Percentiles rank a stretch among this genome's conserved stretches.
phyloP scores from a whole-genome alignment of 192 early-diverging fungal genomes.

The Diversispora epigaea region DNA sequence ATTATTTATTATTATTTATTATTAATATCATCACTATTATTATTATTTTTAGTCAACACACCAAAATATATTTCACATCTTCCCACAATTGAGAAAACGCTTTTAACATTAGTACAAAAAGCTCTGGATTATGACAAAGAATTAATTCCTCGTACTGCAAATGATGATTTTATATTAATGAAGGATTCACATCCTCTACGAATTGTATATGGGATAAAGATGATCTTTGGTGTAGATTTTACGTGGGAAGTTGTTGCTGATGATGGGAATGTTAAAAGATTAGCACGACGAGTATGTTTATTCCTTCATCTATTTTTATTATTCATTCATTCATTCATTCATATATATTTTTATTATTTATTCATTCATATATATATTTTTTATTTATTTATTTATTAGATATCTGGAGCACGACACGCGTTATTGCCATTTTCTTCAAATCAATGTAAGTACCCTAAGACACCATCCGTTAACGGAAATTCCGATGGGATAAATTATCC shows the following conservation, averaged over 20 bases:
- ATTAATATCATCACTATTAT: neutral
- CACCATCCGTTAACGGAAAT: no score
- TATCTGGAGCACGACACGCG: no score
- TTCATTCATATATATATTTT: no score
- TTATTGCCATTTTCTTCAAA: no score
- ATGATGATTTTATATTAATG: constrained; percentile 58
- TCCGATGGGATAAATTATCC: no score
- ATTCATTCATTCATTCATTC: neutral
- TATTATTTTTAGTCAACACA: constrained; percentile 35
- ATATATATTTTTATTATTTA: neutral
- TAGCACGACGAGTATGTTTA: constrained; percentile 53
- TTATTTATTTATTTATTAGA: no score
- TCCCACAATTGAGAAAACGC: constrained; percentile 35
- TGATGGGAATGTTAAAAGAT: constrained; percentile 48
- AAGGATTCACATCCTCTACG: constrained; percentile 63
- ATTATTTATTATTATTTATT: neutral
- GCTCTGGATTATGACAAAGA: constrained; percentile 47
- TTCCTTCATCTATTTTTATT: constrained; percentile 14
- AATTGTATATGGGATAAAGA: constrained; percentile 79
- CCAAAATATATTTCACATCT: constrained; percentile 34
- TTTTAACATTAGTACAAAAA: constrained; percentile 49
- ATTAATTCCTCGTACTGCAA: constrained; percentile 44
- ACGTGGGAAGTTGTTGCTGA: constrained; percentile 67
- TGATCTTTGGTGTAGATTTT: constrained; percentile 88
- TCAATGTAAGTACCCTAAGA: no score